A percentile compares a stretch with the other conserved stretches of the same genome.
phyloP scores from a whole-genome alignment of 768 basidiomycete genomes.

The Terana coerulea region DNA sequence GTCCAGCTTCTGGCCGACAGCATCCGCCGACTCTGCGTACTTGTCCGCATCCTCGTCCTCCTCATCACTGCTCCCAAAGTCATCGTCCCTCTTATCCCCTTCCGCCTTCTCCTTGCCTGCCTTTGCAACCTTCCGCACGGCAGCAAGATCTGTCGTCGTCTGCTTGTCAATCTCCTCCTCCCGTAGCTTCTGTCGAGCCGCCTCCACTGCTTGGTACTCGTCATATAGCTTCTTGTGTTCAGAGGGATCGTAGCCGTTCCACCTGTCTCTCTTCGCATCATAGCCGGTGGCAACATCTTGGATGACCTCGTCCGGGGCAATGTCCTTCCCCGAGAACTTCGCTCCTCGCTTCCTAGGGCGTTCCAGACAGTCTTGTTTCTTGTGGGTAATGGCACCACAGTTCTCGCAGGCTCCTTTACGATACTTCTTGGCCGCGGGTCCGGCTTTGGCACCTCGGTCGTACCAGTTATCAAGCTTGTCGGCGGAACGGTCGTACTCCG shows the following conservation, averaged over 20 bases:
- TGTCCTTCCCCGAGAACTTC: conserved; percentile 85
- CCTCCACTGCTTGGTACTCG: conserved; percentile 91
- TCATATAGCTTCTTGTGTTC: conserved; percentile 87
- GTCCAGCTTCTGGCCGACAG: conserved; percentile 96
- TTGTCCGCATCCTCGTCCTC: conserved; percentile 97
- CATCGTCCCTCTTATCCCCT: conserved; percentile 62
- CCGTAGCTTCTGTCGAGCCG: conserved; percentile 81
- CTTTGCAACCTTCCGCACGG: conserved; percentile 92
- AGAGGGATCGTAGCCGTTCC: conserved; percentile 95
- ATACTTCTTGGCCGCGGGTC: conserved; percentile 94
- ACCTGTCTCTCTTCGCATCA: conserved; percentile 93
- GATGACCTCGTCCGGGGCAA: conserved; percentile 87
- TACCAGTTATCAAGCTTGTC: conserved; percentile 89
- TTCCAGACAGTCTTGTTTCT: conserved; percentile 88
- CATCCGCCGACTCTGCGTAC: conserved; percentile 97
- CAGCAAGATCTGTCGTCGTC: conserved; percentile 87
- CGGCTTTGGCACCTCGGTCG: conserved; percentile 78
- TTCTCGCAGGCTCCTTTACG: conserved; percentile 99
- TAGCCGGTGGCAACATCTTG: conserved; percentile 77
- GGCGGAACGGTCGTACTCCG: conserved; percentile 50
- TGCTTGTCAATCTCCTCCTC: conserved; percentile 99
- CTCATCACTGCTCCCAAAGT: conserved; percentile 95
- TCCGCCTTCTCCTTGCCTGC: conserved; percentile 74
- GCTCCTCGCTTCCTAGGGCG: conserved; percentile 96
- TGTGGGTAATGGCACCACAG: conserved; percentile 96